Evolutionary conservation across 169 alveolate species (phyloP).

Genomic region (Amoebophrya sp.): DNA sequence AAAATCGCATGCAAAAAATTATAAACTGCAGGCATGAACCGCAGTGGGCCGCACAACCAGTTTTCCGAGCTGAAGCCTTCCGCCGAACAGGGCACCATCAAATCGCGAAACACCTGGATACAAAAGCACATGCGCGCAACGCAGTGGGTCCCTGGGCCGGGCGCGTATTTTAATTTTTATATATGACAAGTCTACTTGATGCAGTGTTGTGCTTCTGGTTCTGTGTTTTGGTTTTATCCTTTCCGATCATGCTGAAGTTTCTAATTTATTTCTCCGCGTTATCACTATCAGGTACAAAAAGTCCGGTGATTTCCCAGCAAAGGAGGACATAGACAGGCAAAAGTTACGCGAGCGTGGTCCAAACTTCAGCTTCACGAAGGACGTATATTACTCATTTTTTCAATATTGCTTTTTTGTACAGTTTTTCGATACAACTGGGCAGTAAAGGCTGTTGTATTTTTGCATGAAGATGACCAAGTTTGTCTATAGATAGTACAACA

Average conservation of each 20-base stretch:
- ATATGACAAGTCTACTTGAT: too few relatives aligned
- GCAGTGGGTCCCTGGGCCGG: background rate
- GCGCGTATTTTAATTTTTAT: background rate
- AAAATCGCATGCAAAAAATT: background rate
- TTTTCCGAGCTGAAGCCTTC: background rate
- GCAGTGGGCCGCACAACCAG: background rate
- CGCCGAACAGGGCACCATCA: background rate
- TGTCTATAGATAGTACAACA: too few relatives aligned
- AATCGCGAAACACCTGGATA: background rate
- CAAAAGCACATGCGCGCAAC: slow-evolving; percentile 13
- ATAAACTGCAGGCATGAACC: background rate
- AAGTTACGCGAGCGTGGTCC: background rate
- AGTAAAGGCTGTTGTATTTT: too few relatives aligned
- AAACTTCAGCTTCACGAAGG: background rate
- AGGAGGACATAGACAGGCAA: background rate
- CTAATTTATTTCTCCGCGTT: background rate
- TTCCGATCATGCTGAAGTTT: too few relatives aligned
- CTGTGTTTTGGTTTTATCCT: too few relatives aligned
- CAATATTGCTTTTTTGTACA: background rate
- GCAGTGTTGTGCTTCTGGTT: too few relatives aligned
- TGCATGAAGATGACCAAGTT: too few relatives aligned
- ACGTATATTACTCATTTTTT: background rate
- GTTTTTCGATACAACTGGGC: background rate
- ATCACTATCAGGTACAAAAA: background rate
- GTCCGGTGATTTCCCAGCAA: background rate